A percentile compares a stretch with the other conserved stretches of the same genome.
These are phyloP conservation scores for Xanthoconium stramineum DNA, from an alignment of 768 basidiomycete species.

Conservation along the genomic window DNA sequence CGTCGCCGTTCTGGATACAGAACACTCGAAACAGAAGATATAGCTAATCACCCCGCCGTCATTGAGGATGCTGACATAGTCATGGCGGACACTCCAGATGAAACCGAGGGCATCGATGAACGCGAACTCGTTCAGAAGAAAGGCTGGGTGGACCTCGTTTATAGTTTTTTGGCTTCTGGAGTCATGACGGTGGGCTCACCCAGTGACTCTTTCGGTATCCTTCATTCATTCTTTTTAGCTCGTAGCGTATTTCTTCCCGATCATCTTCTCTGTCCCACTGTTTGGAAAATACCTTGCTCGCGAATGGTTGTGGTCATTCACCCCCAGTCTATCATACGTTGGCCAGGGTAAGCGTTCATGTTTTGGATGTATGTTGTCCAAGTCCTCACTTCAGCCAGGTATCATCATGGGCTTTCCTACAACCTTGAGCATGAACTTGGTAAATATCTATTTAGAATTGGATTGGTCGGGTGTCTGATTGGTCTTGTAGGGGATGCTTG, in stretches of 20 bases:
- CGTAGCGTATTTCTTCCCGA: slow-evolving; percentile 84
- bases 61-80: slow-evolving; percentile 2
- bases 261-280: slow-evolving; percentile 81
- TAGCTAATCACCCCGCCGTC: slow-evolving; percentile 16
- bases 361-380: background rate
- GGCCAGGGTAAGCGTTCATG: slow-evolving; percentile 63
- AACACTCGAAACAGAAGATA: slow-evolving; percentile 32
- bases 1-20: slow-evolving; percentile 58
- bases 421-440: slow-evolving; percentile 89
- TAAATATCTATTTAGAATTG: slow-evolving; percentile 34
- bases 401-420: slow-evolving; percentile 99
- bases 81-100: slow-evolving; percentile 26
- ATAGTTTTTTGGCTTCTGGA: slow-evolving; percentile 77
- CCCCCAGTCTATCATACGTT: slow-evolving; percentile 87
- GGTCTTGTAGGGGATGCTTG: slow-evolving; percentile 77
- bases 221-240: slow-evolving; percentile 46
- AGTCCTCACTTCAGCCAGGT: slow-evolving; percentile 40
- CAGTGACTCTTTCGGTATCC: background rate
- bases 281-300: slow-evolving; percentile 81
- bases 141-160: slow-evolving; percentile 75
- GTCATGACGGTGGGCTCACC: slow-evolving; percentile 63
- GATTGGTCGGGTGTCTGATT: slow-evolving; percentile 2
- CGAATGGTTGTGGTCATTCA: slow-evolving; percentile 92
- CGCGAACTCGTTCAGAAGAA: slow-evolving; percentile 53
- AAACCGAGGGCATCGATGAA: slow-evolving; percentile 31